Evolutionary conservation across 768 basidiomycete genomes (phyloP).

Genomic region (Suillus tomentosus): DNA sequence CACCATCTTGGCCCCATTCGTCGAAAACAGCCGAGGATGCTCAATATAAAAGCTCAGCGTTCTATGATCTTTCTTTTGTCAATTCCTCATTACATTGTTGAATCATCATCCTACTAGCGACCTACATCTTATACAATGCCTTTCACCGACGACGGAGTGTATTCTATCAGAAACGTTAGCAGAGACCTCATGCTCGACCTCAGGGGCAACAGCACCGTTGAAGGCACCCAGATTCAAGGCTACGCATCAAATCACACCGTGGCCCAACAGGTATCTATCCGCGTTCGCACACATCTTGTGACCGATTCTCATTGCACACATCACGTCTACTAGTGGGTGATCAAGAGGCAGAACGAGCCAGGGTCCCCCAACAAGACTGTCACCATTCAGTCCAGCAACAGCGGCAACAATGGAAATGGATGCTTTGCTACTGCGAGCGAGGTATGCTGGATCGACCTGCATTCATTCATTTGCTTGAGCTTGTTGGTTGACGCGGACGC

Average conservation of each 20-base stretch:
- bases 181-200: not conserved
- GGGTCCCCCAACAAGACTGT: not conserved
- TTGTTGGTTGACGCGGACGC: not conserved
- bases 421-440: not conserved
- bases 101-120: not conserved
- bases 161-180: not conserved
- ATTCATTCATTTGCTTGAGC: not conserved
- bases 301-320: not conserved
- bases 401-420: not conserved
- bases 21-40: not conserved
- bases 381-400: not conserved
- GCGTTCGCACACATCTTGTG: not conserved
- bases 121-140: not conserved
- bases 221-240: not conserved
- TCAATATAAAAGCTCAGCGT: not conserved
- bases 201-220: not conserved
- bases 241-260: not conserved
- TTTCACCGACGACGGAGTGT: not conserved
- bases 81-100: not conserved
- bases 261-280: not conserved
- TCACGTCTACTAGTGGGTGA: not conserved
- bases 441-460: not conserved
- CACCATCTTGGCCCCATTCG: not conserved
- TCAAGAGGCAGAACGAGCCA: constrained; percentile 2
- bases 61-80: not conserved